Evolutionary conservation across 2,329 filamentous ascomycete genomes (phyloP).

Genomic region (Alternaria hordeiaustralica): DNA sequence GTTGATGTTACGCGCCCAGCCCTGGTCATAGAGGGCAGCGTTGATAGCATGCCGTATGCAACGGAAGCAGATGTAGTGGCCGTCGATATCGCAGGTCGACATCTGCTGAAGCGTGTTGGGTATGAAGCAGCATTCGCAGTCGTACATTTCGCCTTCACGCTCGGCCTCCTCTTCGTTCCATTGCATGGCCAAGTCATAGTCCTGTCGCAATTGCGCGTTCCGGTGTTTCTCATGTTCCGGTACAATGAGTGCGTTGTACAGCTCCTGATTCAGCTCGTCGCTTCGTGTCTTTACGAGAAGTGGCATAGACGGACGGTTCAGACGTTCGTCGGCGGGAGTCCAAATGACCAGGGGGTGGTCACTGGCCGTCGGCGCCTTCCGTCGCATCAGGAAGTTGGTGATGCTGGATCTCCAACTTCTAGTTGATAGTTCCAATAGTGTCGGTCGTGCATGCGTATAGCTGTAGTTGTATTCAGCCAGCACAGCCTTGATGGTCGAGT

Average conservation of each 20-base stretch:
- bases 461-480: constrained; percentile 82
- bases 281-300: constrained; percentile 71
- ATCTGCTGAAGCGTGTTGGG: constrained; percentile 75
- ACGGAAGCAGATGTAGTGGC: constrained; percentile 78
- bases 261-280: constrained; percentile 59
- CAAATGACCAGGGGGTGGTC: constrained; percentile 67
- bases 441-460: constrained; percentile 74
- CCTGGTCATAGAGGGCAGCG: constrained; percentile 91
- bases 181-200: constrained; percentile 52
- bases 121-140: constrained; percentile 81
- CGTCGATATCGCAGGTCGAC: constrained; percentile 70
- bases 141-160: constrained; percentile 58
- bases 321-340: constrained; percentile 64
- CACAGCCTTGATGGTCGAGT: constrained; percentile 77
- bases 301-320: constrained; percentile 63
- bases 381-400: constrained; percentile 71
- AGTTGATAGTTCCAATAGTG: constrained; percentile 70
- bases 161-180: constrained; percentile 59
- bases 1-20: constrained; percentile 83
- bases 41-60: constrained; percentile 83
- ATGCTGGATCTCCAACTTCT: constrained; percentile 81
- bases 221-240: constrained; percentile 51
- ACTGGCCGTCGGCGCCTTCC: constrained; percentile 62
- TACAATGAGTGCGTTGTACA: constrained; percentile 53
- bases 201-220: constrained; percentile 48